Evolutionary conservation across 2,329 filamentous ascomycete genomes (phyloP), one percentile per base, ranked within the genome.

Genomic region (Colletotrichum coccodes): DNA sequence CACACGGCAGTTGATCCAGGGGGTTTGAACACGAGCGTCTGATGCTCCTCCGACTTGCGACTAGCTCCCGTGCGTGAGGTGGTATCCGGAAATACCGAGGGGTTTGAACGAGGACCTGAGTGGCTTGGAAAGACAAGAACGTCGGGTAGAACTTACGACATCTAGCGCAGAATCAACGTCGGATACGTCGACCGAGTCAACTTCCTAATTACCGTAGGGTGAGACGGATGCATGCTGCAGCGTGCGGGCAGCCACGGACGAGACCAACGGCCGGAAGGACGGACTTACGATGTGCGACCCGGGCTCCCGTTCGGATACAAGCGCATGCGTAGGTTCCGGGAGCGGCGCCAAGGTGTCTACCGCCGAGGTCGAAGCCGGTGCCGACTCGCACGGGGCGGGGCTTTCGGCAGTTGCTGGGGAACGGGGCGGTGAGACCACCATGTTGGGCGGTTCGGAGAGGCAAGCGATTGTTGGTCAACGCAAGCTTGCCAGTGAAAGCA

Each of bases 161-260:
- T 61, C 57, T 14, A 66, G 42, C n/a, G 64, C 64, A 3, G 64
- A 66, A 56, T 66, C 64, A 26, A 21, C 40, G 9, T 66, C 64
- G 14, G 64, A 47, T 16, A 28, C n/a, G 14, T 50, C 59, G 34
- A 23, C 57, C 30, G 34, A 21, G 18, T 62, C 57, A 11, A 49
- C 46, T 49, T 61, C 64, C 64, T 66, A 21, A 18, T 28, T 23
- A 4, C 16, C 21, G 14, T 60, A 12, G 12, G 16, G 18, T 44
- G 8, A 46, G 50, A 12, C 26, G n/a, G 8, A 3, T 26, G n/a
- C 30, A 28, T 5, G 14, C 7, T 30, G 5, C n/a, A n/a, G n/a
- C n/a, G 28, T 3, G 21, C 8, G 6, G 7, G 5, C 21, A 47
- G 32, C 7, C 14, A 46, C 8, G 28, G 5, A 23, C 26, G 9